A percentile compares a stretch with the other conserved stretches of the same genome.
These are phyloP conservation scores for Bolboschoenoplectus hybrid DNA, from an alignment of 202 grass and related monocot genomes.

Conservation along the genomic window DNA sequence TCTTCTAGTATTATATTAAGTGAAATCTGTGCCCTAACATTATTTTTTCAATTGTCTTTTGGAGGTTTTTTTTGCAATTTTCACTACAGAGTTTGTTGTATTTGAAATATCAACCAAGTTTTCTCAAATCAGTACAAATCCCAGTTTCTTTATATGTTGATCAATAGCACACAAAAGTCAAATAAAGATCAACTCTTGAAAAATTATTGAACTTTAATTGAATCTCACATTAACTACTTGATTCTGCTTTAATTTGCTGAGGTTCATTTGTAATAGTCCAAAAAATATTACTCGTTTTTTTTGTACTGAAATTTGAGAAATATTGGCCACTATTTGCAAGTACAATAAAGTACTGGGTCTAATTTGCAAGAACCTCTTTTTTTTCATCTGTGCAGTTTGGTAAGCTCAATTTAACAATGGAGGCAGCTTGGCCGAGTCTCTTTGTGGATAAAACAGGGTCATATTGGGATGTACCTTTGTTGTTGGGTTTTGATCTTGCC, in stretches of 20 bases:
- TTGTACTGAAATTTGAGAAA: constrained; percentile 32
- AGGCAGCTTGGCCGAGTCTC: constrained; percentile 76
- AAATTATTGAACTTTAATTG: neutral
- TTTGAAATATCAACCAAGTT: constrained; percentile 13
- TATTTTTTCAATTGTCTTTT: constrained; percentile 1
- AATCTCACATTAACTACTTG: neutral
- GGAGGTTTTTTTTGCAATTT: constrained; percentile 13
- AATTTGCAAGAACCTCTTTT: constrained; percentile 4
- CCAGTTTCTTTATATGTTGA: neutral
- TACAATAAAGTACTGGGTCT: neutral
- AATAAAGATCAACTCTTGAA: neutral
- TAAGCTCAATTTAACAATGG: constrained; percentile 64
- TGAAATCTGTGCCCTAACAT: constrained; percentile 39
- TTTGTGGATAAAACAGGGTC: constrained; percentile 80
- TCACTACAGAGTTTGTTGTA: neutral
- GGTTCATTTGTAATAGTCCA: neutral
- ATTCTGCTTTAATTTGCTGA: neutral
- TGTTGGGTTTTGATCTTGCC: constrained; percentile 75
- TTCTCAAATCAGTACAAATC: neutral
- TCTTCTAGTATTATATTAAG: constrained; percentile 52
- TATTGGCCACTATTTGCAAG: constrained; percentile 17
- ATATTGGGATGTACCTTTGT: constrained; percentile 84
- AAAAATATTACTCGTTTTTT: neutral
- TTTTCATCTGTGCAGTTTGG: constrained; percentile 58
- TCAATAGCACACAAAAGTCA: neutral